Evolutionary conservation across 441 rosid species (phyloP), one percentile per base, ranked within the genome.

Genomic region (Corymbia citriodora): DNA sequence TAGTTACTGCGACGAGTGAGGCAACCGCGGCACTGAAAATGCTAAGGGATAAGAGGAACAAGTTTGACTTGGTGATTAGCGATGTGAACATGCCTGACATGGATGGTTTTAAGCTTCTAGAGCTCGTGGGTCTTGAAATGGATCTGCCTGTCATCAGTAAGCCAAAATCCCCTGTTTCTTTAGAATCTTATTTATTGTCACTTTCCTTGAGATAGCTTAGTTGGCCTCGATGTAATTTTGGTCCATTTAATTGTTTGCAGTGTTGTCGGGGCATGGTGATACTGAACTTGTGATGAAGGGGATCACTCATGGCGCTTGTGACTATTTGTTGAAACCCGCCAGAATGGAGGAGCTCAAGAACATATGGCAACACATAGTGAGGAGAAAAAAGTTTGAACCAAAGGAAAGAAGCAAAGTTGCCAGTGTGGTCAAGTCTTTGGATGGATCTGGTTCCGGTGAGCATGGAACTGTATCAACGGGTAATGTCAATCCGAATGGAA

Each of bases 31-130:
- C 99, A 36, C 92, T 98, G 89, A 94, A 94, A 55, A 90, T 97
- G 97, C 92, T 98, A 88, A 96, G 99, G 92, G 99, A 98, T 90
- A 96, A 96, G 91, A 95, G 93, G 83, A 93, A 93, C 90, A 94
- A 92, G 91, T 97, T 92, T 92, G 99, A 98, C 89, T 89, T 98
- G 89, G 98, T 98, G 90, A 98, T 98, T 87, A 98, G 99, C 89
- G 99, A 98, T 95, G 99, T 98, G 59, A 95, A 96, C 92, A 98
- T 98, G 99, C 99, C 99, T 9, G 99, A 97, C 92, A 95, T 97
- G 90, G 91, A 87, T 87, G 89, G 91, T 27, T 90, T 90, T 52
- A 53, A 87, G 87, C 87, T 90, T 79, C 87, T 90, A 29, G 91
- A 90, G 52, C 65, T 54, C 11, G 87, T 89, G 55, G 89, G 91